Base-by-base conservation (phyloP, 148 eudicot genomes). In the Chenopodium suecicum region DNA sequence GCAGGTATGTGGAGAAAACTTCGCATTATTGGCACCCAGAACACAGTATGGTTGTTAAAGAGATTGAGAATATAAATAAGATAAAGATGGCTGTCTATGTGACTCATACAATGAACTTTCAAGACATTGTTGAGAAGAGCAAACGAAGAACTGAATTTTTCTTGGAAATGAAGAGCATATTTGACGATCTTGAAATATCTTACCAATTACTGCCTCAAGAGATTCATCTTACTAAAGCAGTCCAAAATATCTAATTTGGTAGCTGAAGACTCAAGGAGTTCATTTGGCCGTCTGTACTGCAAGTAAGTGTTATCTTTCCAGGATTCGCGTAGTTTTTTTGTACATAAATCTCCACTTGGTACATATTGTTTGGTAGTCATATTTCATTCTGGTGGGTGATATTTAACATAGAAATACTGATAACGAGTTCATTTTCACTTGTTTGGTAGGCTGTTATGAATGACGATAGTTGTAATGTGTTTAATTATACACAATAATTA, bases 31-130 rank as follows among this genome's bases (percentile, higher is more conserved):
- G 97, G 97, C 90, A 86, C 79, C 90, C 90, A 0, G 87, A 84
- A 50, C 97, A 92, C 85, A 86, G 46, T 76, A 76, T 92, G 67
- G 87, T 86, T 29, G 91, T 92, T 73, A 86, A 81, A 82, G 94
- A 92, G 86, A 90, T 92, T 19, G 92, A 90, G 67, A 84, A 92
- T 70, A 79, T 91, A 41, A 91, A 92, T 86, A 91, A 90, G 86
- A 86, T 92, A 50, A 91, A 89, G 82, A 87, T 92, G 86, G 85
- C 66, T 74, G 83, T 92, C 32, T 89, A 60, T 71, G 83, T 92
- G 84, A 91, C 84, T 69, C 97, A 92, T 81, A 92, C 97, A 1
- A 92, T 92, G 84, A 92, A 92, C 83, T 92, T 92, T 79, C 97
- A 92, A 84, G 89, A 92, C 19, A 85, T 47, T 63, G 63, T 31